Evolutionary conservation across 441 rosid species (phyloP).

Genomic region (Eutrema salsugineum): DNA sequence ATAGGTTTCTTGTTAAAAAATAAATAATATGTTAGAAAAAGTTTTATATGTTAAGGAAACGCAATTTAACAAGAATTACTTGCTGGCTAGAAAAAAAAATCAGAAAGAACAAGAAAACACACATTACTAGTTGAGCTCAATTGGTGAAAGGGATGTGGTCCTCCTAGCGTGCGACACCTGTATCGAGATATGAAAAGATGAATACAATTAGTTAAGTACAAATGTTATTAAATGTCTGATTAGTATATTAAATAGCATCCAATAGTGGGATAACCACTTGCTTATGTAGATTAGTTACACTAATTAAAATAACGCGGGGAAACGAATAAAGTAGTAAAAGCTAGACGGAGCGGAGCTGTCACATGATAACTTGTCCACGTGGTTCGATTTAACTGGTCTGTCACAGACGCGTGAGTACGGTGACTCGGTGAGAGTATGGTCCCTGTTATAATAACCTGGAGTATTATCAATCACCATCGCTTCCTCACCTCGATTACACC

Average conservation of each 20-base stretch:
- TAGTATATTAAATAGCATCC: background rate
- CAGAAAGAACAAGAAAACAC: background rate
- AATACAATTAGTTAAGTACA: background rate
- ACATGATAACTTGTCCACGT: conserved; percentile 23
- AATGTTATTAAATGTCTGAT: background rate
- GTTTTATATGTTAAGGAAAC: background rate
- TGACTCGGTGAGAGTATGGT: background rate
- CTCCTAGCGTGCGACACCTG: conserved; percentile 37
- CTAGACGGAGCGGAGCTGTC: conserved; percentile 6
- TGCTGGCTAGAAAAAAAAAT: background rate
- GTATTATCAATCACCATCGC: conserved; percentile 15
- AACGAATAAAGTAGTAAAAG: conserved; percentile 12
- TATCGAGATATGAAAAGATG: conserved; percentile 16
- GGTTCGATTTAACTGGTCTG: background rate
- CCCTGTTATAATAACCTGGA: background rate
- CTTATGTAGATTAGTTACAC: background rate
- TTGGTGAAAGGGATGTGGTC: conserved; percentile 28
- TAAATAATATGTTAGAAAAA: too few species aligned
- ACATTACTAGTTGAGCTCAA: background rate
- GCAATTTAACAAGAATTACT: background rate
- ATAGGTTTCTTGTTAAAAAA: too few species aligned
- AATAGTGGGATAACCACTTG: conserved; percentile 26
- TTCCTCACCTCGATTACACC: background rate
- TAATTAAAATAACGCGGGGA: background rate
- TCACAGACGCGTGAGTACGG: background rate